Conservation (phyloP, 2,329 filamentous ascomycete species). For the Sclerotinia subarctica region DNA sequence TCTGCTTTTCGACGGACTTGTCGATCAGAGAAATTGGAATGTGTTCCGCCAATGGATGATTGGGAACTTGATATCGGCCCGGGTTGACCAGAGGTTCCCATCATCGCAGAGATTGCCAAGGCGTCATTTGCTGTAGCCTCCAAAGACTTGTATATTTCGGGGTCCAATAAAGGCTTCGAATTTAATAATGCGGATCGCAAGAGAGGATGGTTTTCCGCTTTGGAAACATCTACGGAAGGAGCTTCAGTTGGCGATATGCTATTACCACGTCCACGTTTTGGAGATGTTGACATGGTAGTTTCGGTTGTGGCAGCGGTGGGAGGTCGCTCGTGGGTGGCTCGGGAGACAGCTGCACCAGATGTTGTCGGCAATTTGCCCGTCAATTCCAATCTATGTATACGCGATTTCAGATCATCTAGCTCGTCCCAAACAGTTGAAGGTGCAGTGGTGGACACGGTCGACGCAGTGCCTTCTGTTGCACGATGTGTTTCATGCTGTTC, state of each 20-base stretch:
- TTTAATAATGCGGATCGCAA: constrained; percentile 79
- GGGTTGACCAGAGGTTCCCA: constrained; percentile 68
- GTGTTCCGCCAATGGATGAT: constrained; percentile 43
- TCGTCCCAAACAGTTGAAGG: constrained; percentile 98
- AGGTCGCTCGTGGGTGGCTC: constrained; percentile 66
- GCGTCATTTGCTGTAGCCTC: constrained; percentile 82
- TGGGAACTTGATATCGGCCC: constrained; percentile 62
- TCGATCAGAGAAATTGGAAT: constrained; percentile 62
- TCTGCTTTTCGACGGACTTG: constrained; percentile 88
- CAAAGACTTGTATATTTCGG: constrained; percentile 73
- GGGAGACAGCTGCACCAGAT: constrained; percentile 73
- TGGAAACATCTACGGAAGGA: constrained; percentile 42
- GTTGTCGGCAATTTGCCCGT: constrained; percentile 84
- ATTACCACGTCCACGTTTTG: constrained; percentile 64
- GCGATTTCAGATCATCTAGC: constrained; percentile 88
- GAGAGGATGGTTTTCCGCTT: constrained; percentile 67
- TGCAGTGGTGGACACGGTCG: constrained; percentile 80
- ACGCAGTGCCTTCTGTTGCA: constrained; percentile 70
- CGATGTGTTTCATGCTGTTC: constrained; percentile 45
- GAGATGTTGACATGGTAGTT: constrained; percentile 87
- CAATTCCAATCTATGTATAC: constrained; percentile 84
- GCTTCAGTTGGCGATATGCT: constrained; percentile 46
- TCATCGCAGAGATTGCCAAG: constrained; percentile 71
- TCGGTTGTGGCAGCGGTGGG: constrained; percentile 86
- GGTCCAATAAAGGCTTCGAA: constrained; percentile 64